These are phyloP conservation scores for Capsella rubella DNA, from an alignment of 441 rosid genomes.

Conservation along the genomic window DNA sequence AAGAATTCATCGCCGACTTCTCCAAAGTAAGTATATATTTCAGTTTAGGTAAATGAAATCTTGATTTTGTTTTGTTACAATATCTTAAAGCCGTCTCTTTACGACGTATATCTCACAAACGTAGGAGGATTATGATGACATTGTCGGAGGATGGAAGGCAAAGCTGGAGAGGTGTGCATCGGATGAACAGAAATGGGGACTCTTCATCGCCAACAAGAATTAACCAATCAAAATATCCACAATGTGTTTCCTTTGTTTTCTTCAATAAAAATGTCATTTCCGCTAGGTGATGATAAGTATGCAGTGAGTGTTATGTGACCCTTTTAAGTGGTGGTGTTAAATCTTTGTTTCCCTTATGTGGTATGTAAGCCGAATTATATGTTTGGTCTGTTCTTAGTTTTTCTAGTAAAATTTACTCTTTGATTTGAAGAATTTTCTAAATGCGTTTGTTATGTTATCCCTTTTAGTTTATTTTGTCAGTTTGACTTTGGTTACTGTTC, in stretches of 20 bases:
- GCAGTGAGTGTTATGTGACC: conserved; percentile 15
- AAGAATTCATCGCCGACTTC: conserved; percentile 69
- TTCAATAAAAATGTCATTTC: conserved; percentile 23
- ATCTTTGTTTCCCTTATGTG: neutral
- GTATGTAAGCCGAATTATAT: conserved; percentile 1
- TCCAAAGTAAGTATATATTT: conserved; percentile 60
- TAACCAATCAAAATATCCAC: neutral
- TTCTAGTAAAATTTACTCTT: neutral
- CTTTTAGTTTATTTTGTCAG: neutral
- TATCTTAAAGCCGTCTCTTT: neutral
- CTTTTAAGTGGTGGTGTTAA: neutral
- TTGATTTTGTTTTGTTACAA: neutral
- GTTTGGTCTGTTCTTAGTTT: neutral
- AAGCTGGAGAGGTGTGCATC: conserved; percentile 75
- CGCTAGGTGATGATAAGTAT: conserved; percentile 11
- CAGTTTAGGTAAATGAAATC: neutral
- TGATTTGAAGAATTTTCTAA: neutral
- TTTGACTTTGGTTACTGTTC: neutral
- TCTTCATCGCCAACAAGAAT: conserved; percentile 68
- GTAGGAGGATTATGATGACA: conserved; percentile 92
- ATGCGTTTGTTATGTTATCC: neutral
- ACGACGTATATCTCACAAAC: conserved; percentile 4
- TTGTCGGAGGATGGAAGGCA: conserved; percentile 95
- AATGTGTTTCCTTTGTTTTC: neutral
- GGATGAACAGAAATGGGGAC: conserved; percentile 92